These are phyloP conservation scores for Claviceps cyperi DNA, from an alignment of 2,329 filamentous ascomycete species.

Conservation along the genomic window DNA sequence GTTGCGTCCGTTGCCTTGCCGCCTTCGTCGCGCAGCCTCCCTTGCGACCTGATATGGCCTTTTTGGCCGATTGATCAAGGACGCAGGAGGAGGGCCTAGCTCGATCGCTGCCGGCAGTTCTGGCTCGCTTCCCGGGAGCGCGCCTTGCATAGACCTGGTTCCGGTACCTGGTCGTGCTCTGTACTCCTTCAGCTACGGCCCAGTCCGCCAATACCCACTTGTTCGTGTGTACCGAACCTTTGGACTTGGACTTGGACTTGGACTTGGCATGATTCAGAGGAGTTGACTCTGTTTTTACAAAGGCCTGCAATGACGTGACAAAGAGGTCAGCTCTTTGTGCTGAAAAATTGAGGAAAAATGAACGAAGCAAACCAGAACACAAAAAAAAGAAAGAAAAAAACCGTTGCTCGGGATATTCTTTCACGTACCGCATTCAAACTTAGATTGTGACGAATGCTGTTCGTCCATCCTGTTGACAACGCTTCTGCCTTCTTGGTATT, in stretches of 20 bases:
- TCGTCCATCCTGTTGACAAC: conserved; percentile 74
- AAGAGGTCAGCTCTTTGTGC: conserved; percentile 2
- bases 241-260: neutral
- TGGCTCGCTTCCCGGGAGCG: conserved; percentile 5
- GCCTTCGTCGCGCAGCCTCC: conserved; percentile 19
- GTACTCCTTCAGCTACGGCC: conserved; percentile 56
- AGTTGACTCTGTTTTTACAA: conserved; percentile 24
- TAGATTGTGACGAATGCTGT: conserved; percentile 87
- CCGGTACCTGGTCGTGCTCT: conserved; percentile 73
- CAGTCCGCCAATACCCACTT: conserved; percentile 66
- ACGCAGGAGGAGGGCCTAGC: conserved; percentile 6
- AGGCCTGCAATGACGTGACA: conserved; percentile 19
- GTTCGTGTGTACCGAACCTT: conserved; percentile 46
- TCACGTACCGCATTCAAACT: conserved; percentile 77
- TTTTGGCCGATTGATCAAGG: conserved; percentile 15
- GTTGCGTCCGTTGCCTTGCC: conserved; percentile 12
- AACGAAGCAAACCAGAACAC: neutral
- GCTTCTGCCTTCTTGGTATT: conserved; percentile 72
- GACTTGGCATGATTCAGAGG: conserved; percentile 12
- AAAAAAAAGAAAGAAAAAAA: neutral
- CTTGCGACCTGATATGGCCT: conserved; percentile 18
- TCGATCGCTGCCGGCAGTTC: neutral
- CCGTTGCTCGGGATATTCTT: neutral
- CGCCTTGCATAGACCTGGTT: conserved; percentile 27
- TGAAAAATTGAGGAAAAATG: no score